Conservation (phyloP, 768 basidiomycete genomes). For the Boletus pseudopeckii region DNA sequence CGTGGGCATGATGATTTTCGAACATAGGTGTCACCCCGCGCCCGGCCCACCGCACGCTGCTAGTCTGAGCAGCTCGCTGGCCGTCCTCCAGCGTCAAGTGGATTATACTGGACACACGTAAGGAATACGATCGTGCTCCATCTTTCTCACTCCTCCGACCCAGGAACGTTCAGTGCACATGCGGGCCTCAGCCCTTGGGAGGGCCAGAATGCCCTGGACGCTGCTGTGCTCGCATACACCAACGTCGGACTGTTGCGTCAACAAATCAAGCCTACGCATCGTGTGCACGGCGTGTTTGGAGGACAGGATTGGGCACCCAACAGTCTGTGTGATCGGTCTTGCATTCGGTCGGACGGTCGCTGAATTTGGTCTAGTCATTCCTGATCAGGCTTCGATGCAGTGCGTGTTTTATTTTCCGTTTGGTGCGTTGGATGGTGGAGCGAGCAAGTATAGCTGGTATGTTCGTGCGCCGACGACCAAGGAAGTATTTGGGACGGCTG, state of each 20-base stretch:
- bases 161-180: slow-evolving; percentile 51
- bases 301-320: slow-evolving; percentile 74
- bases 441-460: slow-evolving; percentile 51
- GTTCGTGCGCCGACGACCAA: slow-evolving; percentile 68
- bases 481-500: slow-evolving; percentile 52
- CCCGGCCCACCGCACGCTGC: slow-evolving; percentile 67
- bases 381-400: slow-evolving; percentile 74
- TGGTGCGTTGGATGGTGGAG: not conserved
- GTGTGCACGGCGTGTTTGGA: slow-evolving; percentile 77
- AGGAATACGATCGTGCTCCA: slow-evolving; percentile 8
- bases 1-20: not conserved
- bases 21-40: slow-evolving; percentile 71
- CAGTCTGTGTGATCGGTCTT: slow-evolving; percentile 42
- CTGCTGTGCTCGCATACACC: slow-evolving; percentile 78
- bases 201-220: slow-evolving; percentile 79
- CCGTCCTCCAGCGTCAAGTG: slow-evolving; percentile 53
- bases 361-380: slow-evolving; percentile 55
- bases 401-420: slow-evolving; percentile 31
- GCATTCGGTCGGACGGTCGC: not conserved
- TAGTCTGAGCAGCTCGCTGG: slow-evolving; percentile 61
- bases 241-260: slow-evolving; percentile 78
- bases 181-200: slow-evolving; percentile 85
- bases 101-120: slow-evolving; percentile 77
- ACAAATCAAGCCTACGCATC: slow-evolving; percentile 71
- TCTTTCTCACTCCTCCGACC: not conserved